Percentiles rank a stretch among this genome's conserved stretches.
Evolutionary conservation across 2,329 filamentous ascomycete genomes (phyloP).

Genomic region (Fusarium incarnatum): DNA sequence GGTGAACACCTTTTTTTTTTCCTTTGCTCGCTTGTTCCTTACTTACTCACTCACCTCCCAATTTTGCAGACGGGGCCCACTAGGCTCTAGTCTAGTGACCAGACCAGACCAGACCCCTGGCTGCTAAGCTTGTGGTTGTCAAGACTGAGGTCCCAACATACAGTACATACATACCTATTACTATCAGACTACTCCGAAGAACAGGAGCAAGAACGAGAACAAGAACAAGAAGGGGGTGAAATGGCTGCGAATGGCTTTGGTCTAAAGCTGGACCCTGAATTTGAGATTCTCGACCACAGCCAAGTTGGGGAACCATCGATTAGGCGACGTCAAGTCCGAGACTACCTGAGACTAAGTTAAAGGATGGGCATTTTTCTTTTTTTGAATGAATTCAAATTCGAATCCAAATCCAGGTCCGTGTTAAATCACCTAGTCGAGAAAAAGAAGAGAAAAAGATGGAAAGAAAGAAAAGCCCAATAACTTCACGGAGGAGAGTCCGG

Average conservation of each 20-base stretch:
- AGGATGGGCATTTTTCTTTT: neutral
- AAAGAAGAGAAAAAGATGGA: neutral
- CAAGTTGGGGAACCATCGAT: constrained; percentile 2
- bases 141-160: neutral
- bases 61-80: neutral
- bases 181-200: neutral
- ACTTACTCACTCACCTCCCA: neutral
- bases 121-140: neutral
- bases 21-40: neutral
- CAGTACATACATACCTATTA: too few relatives aligned
- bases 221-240: constrained; percentile 1
- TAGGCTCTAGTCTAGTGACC: neutral
- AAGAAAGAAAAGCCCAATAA: neutral
- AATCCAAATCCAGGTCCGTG: neutral
- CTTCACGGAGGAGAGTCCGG: constrained; percentile 13
- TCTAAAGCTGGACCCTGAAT: constrained; percentile 36
- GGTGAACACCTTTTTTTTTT: constrained; percentile 16
- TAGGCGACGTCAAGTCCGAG: constrained; percentile 1
- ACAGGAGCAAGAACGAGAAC: constrained; percentile 13
- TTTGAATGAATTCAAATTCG: constrained; percentile 4
- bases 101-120: constrained; percentile 18
- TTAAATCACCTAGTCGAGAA: constrained; percentile 2
- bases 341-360: neutral
- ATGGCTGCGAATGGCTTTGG: constrained; percentile 12
- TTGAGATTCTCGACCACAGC: constrained; percentile 18